Evolutionary conservation across 352 stramenopile genomes (phyloP), one percentile per base, ranked within the genome.

Genomic region (Phytopythium cucurbitacearum): DNA sequence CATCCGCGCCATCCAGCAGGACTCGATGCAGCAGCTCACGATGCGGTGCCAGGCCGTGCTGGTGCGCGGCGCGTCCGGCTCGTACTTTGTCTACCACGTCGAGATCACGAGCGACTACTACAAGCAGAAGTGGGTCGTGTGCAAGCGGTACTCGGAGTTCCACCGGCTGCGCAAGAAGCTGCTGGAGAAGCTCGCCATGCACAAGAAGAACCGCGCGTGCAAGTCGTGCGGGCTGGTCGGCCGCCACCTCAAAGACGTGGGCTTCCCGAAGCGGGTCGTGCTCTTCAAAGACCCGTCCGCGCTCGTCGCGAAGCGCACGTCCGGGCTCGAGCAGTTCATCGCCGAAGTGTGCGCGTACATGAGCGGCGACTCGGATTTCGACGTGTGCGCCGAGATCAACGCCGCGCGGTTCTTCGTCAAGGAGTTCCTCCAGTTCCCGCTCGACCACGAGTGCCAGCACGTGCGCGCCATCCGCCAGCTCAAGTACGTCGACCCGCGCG

Each of bases 101-200:
- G 83, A 91, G 59, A 89, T 94, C 68, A 89, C 84, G 15, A 91
- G 81, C 63, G 84, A 94, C 51, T 94, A 76, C 60, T 94, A 94
- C 79, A 90, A 91, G 58, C 84, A 94, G 57, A 89, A 89, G 58
- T 94, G 84, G 84, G 76, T 94, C 56, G 84, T 90, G 10, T 94
- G 84, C 73, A 91, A 94, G 62, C 81, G 84, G 43, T 94, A 90
- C 64, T 94, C 84, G 16, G 84, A 94, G 60, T 87, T 94, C 58
- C 83, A 94, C 53, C 79, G 84, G 5, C 62, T 94, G 15, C 84
- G 84, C 50, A 94, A 94, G 63, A 69, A 68, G 9, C 40, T 94
- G 21, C 64, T 94, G 5, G 67, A 75, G 11, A 71, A 73, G 40
- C 67, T 94, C 7, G 57, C 68, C 4, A 59, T 66, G 7, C 84